phyloP scores from a whole-genome alignment of 164 flowering plant genomes.

The Aristolochia contorta region DNA sequence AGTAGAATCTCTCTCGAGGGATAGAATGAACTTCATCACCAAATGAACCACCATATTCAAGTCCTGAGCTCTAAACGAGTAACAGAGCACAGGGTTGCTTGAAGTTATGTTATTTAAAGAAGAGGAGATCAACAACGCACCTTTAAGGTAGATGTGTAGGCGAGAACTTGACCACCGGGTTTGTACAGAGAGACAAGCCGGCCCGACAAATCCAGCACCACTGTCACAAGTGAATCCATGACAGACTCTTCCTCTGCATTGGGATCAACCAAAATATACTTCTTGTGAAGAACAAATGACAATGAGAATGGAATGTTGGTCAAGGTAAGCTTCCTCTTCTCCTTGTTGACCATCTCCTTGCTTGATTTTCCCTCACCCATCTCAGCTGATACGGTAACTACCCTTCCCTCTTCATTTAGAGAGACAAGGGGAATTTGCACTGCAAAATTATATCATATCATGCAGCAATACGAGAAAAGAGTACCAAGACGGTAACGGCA shows the following conservation, averaged over 20 bases:
- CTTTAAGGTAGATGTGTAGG: slow-evolving; percentile 56
- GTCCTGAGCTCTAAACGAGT: no score
- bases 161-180: slow-evolving; percentile 85
- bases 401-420: slow-evolving; percentile 72
- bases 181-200: slow-evolving; percentile 81
- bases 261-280: slow-evolving; percentile 78
- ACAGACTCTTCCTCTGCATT: slow-evolving; percentile 61
- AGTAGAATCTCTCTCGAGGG: no score
- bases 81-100: neutral
- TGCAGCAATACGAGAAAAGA: no score
- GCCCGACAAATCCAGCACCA: slow-evolving; percentile 53
- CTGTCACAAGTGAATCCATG: slow-evolving; percentile 53
- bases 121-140: slow-evolving; percentile 23
- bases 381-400: slow-evolving; percentile 46
- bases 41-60: no score
- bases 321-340: slow-evolving; percentile 53
- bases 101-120: neutral
- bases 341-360: slow-evolving; percentile 61
- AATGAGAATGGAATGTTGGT: slow-evolving; percentile 59
- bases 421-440: slow-evolving; percentile 82
- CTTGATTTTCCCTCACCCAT: slow-evolving; percentile 24
- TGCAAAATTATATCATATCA: slow-evolving; percentile 19
- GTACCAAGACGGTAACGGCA: no score
- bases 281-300: slow-evolving; percentile 81
- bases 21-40: no score